These are phyloP conservation scores for Emergomyces pasteurianus DNA, from an alignment of 2,329 filamentous ascomycete genomes.

Conservation along the genomic window DNA sequence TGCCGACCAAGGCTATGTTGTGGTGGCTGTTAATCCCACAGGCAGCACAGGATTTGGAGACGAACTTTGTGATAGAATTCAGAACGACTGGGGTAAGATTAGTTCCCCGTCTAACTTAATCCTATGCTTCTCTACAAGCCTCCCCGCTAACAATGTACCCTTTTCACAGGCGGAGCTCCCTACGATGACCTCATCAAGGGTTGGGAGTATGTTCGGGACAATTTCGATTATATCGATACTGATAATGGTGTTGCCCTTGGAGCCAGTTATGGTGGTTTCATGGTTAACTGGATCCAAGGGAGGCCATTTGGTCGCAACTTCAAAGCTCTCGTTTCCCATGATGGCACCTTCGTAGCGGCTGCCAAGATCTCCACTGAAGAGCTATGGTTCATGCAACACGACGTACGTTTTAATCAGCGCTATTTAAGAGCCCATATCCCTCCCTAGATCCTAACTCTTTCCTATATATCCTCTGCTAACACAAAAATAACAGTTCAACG, in stretches of 20 bases:
- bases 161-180: slow-evolving; percentile 45
- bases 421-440: too few species aligned
- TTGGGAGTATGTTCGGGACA: slow-evolving; percentile 54
- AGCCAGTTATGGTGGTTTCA: slow-evolving; percentile 34
- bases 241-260: slow-evolving; percentile 29
- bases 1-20: slow-evolving; percentile 78
- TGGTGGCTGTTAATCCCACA: slow-evolving; percentile 70
- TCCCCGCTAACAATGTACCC: not conserved
- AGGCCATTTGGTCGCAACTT: slow-evolving; percentile 71
- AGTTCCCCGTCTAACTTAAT: not conserved
- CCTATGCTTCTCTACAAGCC: too few species aligned
- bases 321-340: slow-evolving; percentile 78
- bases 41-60: slow-evolving; percentile 76
- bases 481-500: slow-evolving; percentile 28
- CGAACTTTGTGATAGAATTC: slow-evolving; percentile 62
- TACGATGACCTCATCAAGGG: slow-evolving; percentile 72
- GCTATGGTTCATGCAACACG: slow-evolving; percentile 41
- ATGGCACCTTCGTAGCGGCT: slow-evolving; percentile 62
- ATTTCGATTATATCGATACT: slow-evolving; percentile 28
- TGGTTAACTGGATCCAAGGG: slow-evolving; percentile 75
- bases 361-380: slow-evolving; percentile 41
- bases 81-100: slow-evolving; percentile 58
- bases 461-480: not conserved
- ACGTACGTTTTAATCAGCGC: slow-evolving; percentile 14
- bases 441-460: not conserved